Evolutionary conservation across 257 asterid species (phyloP), one percentile per base, ranked within the genome.

Genomic region (Ilex aquifolium): DNA sequence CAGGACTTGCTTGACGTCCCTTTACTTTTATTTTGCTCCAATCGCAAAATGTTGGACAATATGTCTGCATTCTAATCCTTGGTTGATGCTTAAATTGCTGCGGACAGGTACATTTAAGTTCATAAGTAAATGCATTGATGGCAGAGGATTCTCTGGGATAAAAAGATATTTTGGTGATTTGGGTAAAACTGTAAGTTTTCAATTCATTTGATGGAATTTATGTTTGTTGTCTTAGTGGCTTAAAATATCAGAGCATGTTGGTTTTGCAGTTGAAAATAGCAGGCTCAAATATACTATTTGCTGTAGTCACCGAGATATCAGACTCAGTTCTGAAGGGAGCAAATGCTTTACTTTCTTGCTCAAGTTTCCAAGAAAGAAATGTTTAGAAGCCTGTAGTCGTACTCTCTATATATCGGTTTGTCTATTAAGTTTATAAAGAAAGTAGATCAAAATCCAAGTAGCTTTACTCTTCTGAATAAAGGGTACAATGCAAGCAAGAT

Each of bases 111-210:
- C 99, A 57, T 90, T 92, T 79, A 92, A 89, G 83, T 85, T 87
- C 76, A 82, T 92, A 72, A 85, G 95, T 61, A 92, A 87, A 78
- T 70, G 80, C 77, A 85, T 87, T 57, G 84, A 85, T 65, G 86
- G 78, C 64, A 89, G 87, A 79, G 99, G 95, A 29, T 82, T 89
- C 65, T 89, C 97, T 6, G 99, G 99, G 74, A 89, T 97, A 62
- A 92, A 89, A 74, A 88, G 97, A 62, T 92, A 92, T 79, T 83
- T 92, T 44, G 97, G 97, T 65, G 99, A 92, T 82, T 81, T 92
- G 54, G 95, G 97, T 60, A 92, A 87, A 83, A 89, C 96, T 44
- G 99, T 92, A 77, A 78, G 89, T 66, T 65, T 9, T 44, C 53
- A 3, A 3, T 67, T 36, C 50, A 64, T 70, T 69, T 21, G 10